Evolutionary conservation across 371 early-diverging fungal species (phyloP), one percentile per base, ranked within the genome.

Genomic region (Nosema muscidifuracis): DNA sequence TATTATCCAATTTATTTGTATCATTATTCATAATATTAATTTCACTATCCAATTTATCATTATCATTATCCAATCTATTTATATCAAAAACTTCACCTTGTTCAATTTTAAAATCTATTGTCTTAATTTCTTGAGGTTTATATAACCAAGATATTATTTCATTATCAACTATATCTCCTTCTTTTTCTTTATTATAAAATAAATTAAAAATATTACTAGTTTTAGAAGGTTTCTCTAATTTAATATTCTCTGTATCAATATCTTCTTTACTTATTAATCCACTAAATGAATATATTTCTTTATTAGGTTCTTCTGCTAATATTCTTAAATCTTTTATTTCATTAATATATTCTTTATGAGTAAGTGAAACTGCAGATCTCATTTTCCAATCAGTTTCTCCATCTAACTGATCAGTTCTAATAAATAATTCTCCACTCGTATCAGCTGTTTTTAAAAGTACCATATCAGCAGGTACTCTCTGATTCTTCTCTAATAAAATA

Each of bases 311-410:
- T 75, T 95, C 98, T 4, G 91, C 89, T 81, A 73, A 26, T 33
- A 78, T 60, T 34, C 34, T 60, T 34, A 80, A n/a, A 55, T 63
- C 43, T 58, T 30, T 55, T 15, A 62, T 12, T 38, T 58, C 33
- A 33, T 62, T 47, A 60, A 65, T 36, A 22, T 36, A 1, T 22
- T 31, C 40, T 15, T 43, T 38, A 15, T 78, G 74, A 15, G 63
- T 75, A 3, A 57, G 31, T 36, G 31, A 18, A 42, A 74, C 60
- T 31, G 69, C 10, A 18, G 38, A 40, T 77, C 87, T 86, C 67
- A 95, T 82, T 83, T 98, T 97, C 96, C 97, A 98, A 77, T 98
- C 97, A 0, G 97, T 97, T 80, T 97, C 97, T 70, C 97, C 97
- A 81, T 97, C 97, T 50, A 98, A 85, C 78, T 98, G 97, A 84